Base-by-base conservation (phyloP, 345 rosid genomes). In the Salix dunnii region DNA sequence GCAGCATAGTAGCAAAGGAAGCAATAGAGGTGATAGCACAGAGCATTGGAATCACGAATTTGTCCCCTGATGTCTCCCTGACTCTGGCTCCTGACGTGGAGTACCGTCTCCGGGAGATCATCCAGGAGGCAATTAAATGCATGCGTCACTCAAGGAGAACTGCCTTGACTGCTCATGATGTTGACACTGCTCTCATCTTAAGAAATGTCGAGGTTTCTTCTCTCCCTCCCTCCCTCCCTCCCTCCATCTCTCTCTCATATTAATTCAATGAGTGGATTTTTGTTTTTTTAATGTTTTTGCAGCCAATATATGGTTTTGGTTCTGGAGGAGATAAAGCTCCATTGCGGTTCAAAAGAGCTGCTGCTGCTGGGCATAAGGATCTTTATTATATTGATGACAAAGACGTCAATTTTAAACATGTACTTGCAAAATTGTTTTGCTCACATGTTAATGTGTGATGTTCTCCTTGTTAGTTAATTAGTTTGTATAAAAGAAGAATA, bases 51-150 rank as follows among this genome's bases (percentile, higher is more conserved):
- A 83, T 94, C 73, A 76, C 92, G 67, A 87, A 83, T 86, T 82
- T 91, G 79, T 82, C 96, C 40, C 76, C 97, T 6, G 96, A 94
- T 28, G 93, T 91, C 36, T 82, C 97, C 28, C 82, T 36, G 7
- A 85, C 90, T 53, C 84, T 94, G 21, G 93, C 90, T 38, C 90
- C 92, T 14, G 96, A 92, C 83, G 97, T 92, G n/a, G 96, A 94
- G 80, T 90, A 90, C 81, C 93, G 96, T n/a, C 83, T 94, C 63
- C 90, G 86, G 7, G 98, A 92, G 82, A 84, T 91, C 65, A 92
- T 94, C 92, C 98, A 94, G 98, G 98, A 92, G 77, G 92, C 98
- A 11, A 84, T 94, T 76, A 94, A 92, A 80, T 92, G 96, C 79
- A 94, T 92, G 98, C 97, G 92, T 71, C 98, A 94, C 83, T 84